Evolutionary conservation across 2,329 filamentous ascomycete species (phyloP).

Genomic region (Nectriaceae sp.): DNA sequence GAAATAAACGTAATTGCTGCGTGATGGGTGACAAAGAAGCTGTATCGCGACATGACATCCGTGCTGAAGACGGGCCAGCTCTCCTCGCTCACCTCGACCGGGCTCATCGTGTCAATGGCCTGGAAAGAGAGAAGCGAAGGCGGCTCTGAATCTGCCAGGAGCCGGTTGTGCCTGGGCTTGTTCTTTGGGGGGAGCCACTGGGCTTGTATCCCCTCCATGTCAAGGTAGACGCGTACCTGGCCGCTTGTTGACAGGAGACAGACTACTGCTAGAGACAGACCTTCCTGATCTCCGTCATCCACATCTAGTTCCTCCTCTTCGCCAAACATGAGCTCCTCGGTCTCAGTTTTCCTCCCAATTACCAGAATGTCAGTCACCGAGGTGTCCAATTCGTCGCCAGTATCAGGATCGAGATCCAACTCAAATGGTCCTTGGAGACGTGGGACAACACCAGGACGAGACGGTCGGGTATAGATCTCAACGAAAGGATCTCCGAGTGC

Average conservation of each 20-base stretch:
- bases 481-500: constrained; percentile 48
- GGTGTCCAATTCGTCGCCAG: constrained; percentile 58
- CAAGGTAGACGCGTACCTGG: constrained; percentile 62
- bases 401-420: constrained; percentile 55
- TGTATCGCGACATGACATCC: constrained; percentile 63
- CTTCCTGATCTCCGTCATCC: constrained; percentile 58
- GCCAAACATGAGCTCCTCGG: constrained; percentile 62
- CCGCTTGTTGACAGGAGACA: constrained; percentile 63
- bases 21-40: constrained; percentile 63
- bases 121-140: constrained; percentile 62
- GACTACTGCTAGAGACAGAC: constrained; percentile 60
- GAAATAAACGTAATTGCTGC: constrained; percentile 62
- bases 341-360: constrained; percentile 63
- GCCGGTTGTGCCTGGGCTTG: constrained; percentile 48
- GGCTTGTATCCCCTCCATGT: constrained; percentile 64
- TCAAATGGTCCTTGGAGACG: constrained; percentile 65
- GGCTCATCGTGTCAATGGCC: constrained; percentile 60
- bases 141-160: constrained; percentile 39
- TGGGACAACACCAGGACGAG: constrained; percentile 58
- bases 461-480: constrained; percentile 60
- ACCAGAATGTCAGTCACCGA: constrained; percentile 63
- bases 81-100: constrained; percentile 55
- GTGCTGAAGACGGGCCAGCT: constrained; percentile 65
- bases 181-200: constrained; percentile 63
- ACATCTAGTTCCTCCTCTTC: constrained; percentile 62